A percentile compares a stretch with the other conserved stretches of the same genome.
phyloP scores from a whole-genome alignment of 768 basidiomycete genomes.

The Boletus edulis region DNA sequence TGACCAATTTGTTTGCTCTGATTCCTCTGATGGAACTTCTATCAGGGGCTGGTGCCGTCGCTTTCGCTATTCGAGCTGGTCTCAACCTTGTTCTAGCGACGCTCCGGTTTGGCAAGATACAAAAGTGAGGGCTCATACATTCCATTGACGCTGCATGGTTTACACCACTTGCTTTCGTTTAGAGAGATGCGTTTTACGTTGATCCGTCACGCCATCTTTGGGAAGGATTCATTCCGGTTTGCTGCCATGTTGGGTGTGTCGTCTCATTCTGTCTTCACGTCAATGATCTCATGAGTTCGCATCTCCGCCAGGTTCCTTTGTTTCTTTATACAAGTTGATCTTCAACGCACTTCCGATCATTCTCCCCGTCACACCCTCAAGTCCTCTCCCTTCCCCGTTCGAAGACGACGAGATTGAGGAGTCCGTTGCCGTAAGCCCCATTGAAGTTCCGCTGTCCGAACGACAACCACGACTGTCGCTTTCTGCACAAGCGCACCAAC shows the following conservation, averaged over 20 bases:
- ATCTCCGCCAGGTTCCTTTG: slow-evolving; percentile 60
- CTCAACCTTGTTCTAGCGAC: slow-evolving; percentile 79
- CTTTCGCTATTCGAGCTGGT: slow-evolving; percentile 77
- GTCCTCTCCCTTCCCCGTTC: slow-evolving; percentile 25
- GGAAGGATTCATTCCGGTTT: slow-evolving; percentile 78
- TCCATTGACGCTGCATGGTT: neutral
- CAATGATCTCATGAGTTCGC: neutral
- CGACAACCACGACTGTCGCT: slow-evolving; percentile 56
- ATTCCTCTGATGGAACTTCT: neutral
- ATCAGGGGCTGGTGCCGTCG: slow-evolving; percentile 77
- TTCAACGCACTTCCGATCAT: slow-evolving; percentile 76
- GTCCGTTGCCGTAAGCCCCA: slow-evolving; percentile 2
- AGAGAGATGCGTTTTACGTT: slow-evolving; percentile 66
- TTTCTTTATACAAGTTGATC: slow-evolving; percentile 73
- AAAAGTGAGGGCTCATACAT: slow-evolving; percentile 47
- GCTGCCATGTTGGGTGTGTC: slow-evolving; percentile 78
- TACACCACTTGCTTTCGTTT: neutral
- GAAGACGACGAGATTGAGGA: slow-evolving; percentile 31
- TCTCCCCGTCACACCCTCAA: slow-evolving; percentile 41
- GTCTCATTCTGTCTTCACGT: neutral
- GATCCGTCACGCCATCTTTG: slow-evolving; percentile 81
- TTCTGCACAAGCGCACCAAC: slow-evolving; percentile 59
- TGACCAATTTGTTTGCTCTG: neutral
- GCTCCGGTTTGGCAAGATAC: slow-evolving; percentile 65
- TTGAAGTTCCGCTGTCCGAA: slow-evolving; percentile 20